Base-by-base conservation (phyloP, 1,284 basidiomycete species). In the Trichosporon coremiiforme region DNA sequence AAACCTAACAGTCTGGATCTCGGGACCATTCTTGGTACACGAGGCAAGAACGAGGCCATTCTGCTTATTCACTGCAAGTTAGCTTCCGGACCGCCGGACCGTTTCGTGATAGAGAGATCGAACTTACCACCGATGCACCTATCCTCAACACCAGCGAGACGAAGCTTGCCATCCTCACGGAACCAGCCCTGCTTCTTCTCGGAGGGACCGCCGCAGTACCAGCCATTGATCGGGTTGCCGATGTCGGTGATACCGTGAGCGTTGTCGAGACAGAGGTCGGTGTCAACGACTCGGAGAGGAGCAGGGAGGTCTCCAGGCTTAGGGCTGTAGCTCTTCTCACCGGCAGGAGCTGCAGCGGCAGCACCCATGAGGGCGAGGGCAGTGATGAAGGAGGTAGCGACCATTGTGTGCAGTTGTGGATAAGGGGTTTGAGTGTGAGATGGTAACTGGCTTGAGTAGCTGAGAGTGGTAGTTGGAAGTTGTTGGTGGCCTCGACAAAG, bases 231-330 rank as follows among this genome's bases (percentile, higher is more conserved):
- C 9, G 57, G 57, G 57, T 60, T 60, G 5, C 57, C 57, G 17
- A 60, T 60, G 57, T 60, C 10, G 17, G 57, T 60, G 17, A 10
- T 17, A 13, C 15, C 57, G 57, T 60, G 57, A 10, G 57, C 29
- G 57, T 60, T 60, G 57, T 60, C 57, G 31, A 60, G 20, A n/a
- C 57, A 60, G 31, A 60, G 57, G 13, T 60, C 57, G 31, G 57
- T 60, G 31, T 33, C 57, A 8, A 60, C 57, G 31, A 60, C 57
- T 15, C 17, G 3, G 4, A 60, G 57, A n/a, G 57, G 15, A 9
- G 57, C 57, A 7, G 57, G 57, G 12, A 12, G 29, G 15, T 33
- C 57, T n/a, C 57, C 57, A 12, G 29, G 57, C 17, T 31, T 31
- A 7, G 57, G 57, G 29, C 57, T 60, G 29, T 29, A 29, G 55